Conservation (phyloP, 768 basidiomycete species). For the Gautieria morchelliformis region DNA sequence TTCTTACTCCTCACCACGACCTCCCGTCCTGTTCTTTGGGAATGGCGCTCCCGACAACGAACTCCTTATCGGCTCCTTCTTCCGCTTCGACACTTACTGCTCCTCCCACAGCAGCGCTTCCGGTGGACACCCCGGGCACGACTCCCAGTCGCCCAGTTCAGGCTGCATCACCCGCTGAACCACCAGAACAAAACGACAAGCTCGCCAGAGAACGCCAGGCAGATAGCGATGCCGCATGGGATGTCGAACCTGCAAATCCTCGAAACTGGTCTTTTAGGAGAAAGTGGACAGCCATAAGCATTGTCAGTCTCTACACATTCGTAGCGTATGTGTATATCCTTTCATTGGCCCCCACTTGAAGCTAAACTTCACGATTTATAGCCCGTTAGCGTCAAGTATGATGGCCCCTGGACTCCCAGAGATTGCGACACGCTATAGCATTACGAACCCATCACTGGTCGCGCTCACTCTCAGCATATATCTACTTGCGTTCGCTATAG, state of each 20-base stretch:
- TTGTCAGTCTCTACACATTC: constrained; percentile 32
- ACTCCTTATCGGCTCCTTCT: too few species aligned
- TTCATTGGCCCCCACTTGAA: constrained; percentile 23
- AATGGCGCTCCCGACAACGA: background rate
- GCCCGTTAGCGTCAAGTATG: constrained; percentile 47
- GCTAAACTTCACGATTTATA: constrained; percentile 23
- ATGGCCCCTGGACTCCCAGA: constrained; percentile 62
- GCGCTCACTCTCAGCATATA: constrained; percentile 57
- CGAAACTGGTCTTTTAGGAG: constrained; percentile 50
- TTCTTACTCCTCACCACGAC: background rate
- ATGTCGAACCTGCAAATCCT: constrained; percentile 47
- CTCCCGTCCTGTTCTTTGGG: background rate
- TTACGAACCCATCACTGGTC: constrained; percentile 40
- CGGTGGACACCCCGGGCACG: too few species aligned
- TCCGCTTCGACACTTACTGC: too few species aligned
- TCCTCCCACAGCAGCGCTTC: too few species aligned
- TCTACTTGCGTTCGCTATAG: constrained; percentile 33
- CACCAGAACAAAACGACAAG: too few species aligned
- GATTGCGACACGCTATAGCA: constrained; percentile 39
- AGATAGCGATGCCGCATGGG: constrained; percentile 31
- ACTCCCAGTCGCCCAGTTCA: too few species aligned
- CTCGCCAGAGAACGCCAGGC: background rate
- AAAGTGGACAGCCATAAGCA: constrained; percentile 49
- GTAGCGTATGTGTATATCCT: constrained; percentile 10
- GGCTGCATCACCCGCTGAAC: too few species aligned